These are phyloP conservation scores for Breynia disticha DNA, from an alignment of 441 rosid genomes.

Conservation along the genomic window DNA sequence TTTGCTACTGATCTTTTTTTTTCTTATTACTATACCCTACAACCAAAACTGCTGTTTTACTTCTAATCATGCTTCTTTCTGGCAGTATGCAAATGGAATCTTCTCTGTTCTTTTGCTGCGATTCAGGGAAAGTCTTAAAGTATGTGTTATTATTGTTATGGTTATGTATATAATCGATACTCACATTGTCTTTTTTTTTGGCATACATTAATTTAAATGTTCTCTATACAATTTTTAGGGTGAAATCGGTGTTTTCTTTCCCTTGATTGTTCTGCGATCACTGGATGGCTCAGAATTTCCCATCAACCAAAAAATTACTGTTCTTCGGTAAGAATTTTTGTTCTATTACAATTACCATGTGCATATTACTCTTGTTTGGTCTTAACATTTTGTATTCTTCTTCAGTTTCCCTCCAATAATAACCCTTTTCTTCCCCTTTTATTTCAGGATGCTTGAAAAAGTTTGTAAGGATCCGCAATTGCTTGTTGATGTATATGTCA, in stretches of 20 bases:
- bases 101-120: constrained; percentile 87
- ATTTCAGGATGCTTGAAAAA: constrained; percentile 90
- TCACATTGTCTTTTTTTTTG: constrained; percentile 2
- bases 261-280: constrained; percentile 85
- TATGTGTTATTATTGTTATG: constrained; percentile 30
- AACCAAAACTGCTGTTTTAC: constrained; percentile 12
- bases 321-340: constrained; percentile 66
- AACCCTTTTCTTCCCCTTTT: constrained; percentile 10
- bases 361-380: constrained; percentile 9
- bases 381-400: constrained; percentile 8
- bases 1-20: constrained; percentile 22
- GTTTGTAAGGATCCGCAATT: constrained; percentile 95
- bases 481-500: constrained; percentile 98
- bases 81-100: constrained; percentile 97
- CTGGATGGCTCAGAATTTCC: constrained; percentile 78
- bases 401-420: constrained; percentile 3
- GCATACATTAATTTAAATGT: neutral
- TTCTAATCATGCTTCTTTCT: constrained; percentile 21
- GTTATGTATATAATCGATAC: neutral
- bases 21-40: constrained; percentile 15
- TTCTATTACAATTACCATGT: constrained; percentile 17
- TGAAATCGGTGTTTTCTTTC: constrained; percentile 96
- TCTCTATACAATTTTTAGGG: constrained; percentile 47
- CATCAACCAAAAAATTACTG: constrained; percentile 73
- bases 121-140: constrained; percentile 96